Conservation (phyloP, 345 rosid species). For the Eucalyptus regnans region DNA sequence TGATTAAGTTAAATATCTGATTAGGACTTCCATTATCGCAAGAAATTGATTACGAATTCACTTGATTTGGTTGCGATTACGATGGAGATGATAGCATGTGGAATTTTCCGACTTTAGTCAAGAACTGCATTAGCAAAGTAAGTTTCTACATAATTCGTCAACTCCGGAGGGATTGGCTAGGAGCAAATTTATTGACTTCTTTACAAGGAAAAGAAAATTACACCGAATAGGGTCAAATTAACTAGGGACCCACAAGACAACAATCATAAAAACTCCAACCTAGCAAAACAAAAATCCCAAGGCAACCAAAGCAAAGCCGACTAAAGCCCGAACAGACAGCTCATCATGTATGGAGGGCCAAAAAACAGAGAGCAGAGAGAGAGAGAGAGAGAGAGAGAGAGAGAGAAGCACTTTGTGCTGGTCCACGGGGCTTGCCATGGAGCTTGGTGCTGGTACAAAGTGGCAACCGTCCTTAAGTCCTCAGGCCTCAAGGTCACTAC, state of each 20-base stretch:
- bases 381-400: neutral
- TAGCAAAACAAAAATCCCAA: neutral
- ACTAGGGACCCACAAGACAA: neutral
- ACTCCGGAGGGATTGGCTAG: neutral
- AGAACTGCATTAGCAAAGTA: neutral
- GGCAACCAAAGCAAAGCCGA: neutral
- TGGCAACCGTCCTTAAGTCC: constrained; percentile 9
- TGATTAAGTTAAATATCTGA: neutral
- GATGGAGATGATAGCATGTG: neutral
- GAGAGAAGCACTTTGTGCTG: constrained; percentile 3
- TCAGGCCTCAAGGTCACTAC: constrained; percentile 20
- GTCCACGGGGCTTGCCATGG: too few relatives aligned
- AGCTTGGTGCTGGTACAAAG: constrained; percentile 13
- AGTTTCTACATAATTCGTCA: neutral
- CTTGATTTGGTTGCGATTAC: neutral
- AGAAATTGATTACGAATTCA: neutral
- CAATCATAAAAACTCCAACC: neutral
- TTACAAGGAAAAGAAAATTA: neutral
- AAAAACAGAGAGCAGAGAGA: neutral
- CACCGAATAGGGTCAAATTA: neutral
- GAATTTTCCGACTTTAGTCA: neutral
- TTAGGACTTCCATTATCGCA: neutral
- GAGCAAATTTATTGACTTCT: neutral
- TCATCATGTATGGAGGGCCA: neutral
- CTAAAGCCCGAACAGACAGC: neutral